phyloP scores from a whole-genome alignment of 768 basidiomycete species.

The Psilocybe cubensis region DNA sequence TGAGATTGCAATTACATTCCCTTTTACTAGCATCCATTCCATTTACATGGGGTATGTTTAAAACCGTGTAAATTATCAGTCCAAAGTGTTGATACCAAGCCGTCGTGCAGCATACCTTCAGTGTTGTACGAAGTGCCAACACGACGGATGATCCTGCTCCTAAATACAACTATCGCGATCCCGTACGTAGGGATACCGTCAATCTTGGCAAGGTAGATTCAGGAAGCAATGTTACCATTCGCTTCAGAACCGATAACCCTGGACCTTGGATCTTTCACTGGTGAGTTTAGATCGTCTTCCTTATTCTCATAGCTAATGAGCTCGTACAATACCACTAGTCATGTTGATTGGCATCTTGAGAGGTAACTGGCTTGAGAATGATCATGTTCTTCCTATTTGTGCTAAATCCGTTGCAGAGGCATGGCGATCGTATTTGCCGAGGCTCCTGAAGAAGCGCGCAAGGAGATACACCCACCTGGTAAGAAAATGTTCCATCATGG shows the following conservation, averaged over 20 bases:
- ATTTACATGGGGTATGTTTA: constrained; percentile 36
- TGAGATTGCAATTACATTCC: neutral
- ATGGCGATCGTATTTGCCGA: constrained; percentile 47
- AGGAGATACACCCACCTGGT: constrained; percentile 12
- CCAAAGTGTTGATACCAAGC: neutral
- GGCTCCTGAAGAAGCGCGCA: constrained; percentile 19
- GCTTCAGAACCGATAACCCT: constrained; percentile 54
- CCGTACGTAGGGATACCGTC: constrained; percentile 35
- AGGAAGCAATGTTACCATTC: constrained; percentile 44
- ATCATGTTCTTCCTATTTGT: neutral
- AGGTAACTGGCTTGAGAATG: constrained; percentile 22
- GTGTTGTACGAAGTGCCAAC: constrained; percentile 47
- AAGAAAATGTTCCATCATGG: neutral
- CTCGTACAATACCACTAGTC: constrained; percentile 27
- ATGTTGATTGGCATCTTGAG: constrained; percentile 58
- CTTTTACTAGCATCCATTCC: constrained; percentile 37
- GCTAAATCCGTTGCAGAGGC: constrained; percentile 23
- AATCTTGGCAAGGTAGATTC: constrained; percentile 26
- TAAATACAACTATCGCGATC: constrained; percentile 49
- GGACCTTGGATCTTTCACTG: constrained; percentile 59
- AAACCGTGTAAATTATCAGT: too few species aligned
- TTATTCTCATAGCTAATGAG: too few species aligned
- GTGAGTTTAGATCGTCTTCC: constrained; percentile 20
- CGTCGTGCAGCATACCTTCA: constrained; percentile 41
- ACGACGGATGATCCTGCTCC: constrained; percentile 9